Evolutionary conservation across 140 eudicot genomes (phyloP), one percentile per base, ranked within the genome.

Genomic region (Ambrosia hybrid): DNA sequence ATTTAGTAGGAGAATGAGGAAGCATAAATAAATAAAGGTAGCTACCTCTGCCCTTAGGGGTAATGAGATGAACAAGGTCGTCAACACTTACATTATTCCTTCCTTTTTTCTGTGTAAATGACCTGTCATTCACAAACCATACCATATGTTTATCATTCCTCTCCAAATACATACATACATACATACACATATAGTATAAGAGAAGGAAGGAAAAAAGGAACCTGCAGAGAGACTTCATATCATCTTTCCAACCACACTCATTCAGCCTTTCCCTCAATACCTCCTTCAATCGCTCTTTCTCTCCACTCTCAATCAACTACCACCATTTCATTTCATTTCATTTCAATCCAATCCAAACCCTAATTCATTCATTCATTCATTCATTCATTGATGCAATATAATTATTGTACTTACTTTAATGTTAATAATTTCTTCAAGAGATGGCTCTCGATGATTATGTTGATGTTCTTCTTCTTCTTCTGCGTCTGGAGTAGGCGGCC

Each of bases 171-270:
- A 21, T 21, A 21, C 26, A 21, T 21, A 21, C 26, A 21, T 21
- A 21, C 26, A 21, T 21, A 21, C 26, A 21, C 26, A 21, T 21
- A 21, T 21, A 21, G 26, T 1, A 21, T 21, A 21, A 21, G 26
- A 21, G 26, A 21, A 21, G 26, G 26, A 21, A 21, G 26, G 26
- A 21, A 21, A 21, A 21, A 21, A 21, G 26, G 26, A 21, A 21
- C 96, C 96, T 89, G 90, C 96, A 89, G 60, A 82, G 88, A 51
- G 86, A 78, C 76, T 84, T 89, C 96, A 89, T 89, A 55, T 89
- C 96, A 80, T 89, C 92, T 67, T 75, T 89, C 96, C 96, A 89
- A 7, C 96, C 96, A 78, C 85, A 89, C 73, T 89, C 96, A 4
- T 73, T 81, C 52, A 89, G 92, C 83, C 92, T 80, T 68, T 89